Percentiles rank a stretch among this genome's conserved stretches.
These are phyloP conservation scores for Coemansia sp. DNA, from an alignment of 192 early-diverging fungal species.

Conservation along the genomic window DNA sequence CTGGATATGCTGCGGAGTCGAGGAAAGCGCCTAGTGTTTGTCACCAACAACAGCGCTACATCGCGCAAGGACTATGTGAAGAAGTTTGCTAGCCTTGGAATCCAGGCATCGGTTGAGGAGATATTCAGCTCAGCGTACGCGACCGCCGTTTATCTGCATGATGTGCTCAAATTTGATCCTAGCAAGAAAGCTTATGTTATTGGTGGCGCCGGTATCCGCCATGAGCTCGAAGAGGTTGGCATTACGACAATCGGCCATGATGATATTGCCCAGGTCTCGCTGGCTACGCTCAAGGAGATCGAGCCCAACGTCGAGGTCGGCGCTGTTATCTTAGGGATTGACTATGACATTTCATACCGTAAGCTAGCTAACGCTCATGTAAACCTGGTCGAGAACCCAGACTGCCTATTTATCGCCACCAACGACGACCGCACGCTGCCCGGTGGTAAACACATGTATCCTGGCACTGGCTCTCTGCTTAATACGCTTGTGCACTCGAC, in stretches of 20 bases:
- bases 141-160: constrained; percentile 86
- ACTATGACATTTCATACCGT: constrained; percentile 87
- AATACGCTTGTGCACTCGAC: constrained; percentile 72
- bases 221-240: constrained; percentile 81
- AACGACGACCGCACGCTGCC: constrained; percentile 93
- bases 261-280: constrained; percentile 55
- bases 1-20: constrained; percentile 69
- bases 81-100: constrained; percentile 81
- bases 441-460: constrained; percentile 68
- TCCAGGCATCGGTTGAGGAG: constrained; percentile 77
- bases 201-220: constrained; percentile 82
- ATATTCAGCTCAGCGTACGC: constrained; percentile 92
- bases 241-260: constrained; percentile 62
- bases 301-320: constrained; percentile 69
- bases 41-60: constrained; percentile 95
- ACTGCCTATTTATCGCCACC: constrained; percentile 85
- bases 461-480: constrained; percentile 81
- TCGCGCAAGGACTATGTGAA: constrained; percentile 75
- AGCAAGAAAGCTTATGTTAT: constrained; percentile 90
- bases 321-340: constrained; percentile 92
- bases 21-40: constrained; percentile 92
- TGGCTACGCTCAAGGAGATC: constrained; percentile 60
- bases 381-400: constrained; percentile 68
- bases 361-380: constrained; percentile 91
- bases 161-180: constrained; percentile 77